Conservation (phyloP, 1,139 yeast species). For the Debaryomycetaceae sp. region DNA sequence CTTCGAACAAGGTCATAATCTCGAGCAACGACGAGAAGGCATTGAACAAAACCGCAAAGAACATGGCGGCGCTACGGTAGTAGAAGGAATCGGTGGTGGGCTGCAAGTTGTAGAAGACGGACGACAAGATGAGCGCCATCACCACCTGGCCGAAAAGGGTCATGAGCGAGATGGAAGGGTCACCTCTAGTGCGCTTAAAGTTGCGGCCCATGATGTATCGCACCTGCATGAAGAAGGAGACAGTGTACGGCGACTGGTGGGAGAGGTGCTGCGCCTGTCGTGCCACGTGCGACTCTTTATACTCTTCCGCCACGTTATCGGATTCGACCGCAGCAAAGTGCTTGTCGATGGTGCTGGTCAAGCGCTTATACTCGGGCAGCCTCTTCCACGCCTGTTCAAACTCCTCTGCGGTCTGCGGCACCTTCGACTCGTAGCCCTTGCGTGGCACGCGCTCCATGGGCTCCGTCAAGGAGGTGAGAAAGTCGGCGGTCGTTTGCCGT, state of each 20-base stretch:
- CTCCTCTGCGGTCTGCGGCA: constrained; percentile 17
- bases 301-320: constrained; percentile 5
- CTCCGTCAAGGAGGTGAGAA: constrained; percentile 52
- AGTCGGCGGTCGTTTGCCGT: constrained; percentile 54
- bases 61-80: constrained; percentile 46
- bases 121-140: constrained; percentile 28
- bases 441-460: constrained; percentile 53
- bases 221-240: constrained; percentile 24
- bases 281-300: constrained; percentile 16
- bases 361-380: constrained; percentile 10
- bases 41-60: constrained; percentile 46
- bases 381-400: constrained; percentile 16
- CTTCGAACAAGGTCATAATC: constrained; percentile 43
- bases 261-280: constrained; percentile 16
- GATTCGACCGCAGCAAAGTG: constrained; percentile 5
- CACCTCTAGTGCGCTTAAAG: constrained; percentile 17
- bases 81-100: constrained; percentile 41
- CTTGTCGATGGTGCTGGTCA: constrained; percentile 11
- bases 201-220: constrained; percentile 18
- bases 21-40: constrained; percentile 50
- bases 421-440: constrained; percentile 33
- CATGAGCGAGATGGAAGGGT: constrained; percentile 19
- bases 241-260: constrained; percentile 21
- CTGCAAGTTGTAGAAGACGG: constrained; percentile 43
- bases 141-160: constrained; percentile 16